A percentile compares a stretch with the other conserved stretches of the same genome.
phyloP scores from a whole-genome alignment of 1,284 basidiomycete species.

The Trametes pubescens region DNA sequence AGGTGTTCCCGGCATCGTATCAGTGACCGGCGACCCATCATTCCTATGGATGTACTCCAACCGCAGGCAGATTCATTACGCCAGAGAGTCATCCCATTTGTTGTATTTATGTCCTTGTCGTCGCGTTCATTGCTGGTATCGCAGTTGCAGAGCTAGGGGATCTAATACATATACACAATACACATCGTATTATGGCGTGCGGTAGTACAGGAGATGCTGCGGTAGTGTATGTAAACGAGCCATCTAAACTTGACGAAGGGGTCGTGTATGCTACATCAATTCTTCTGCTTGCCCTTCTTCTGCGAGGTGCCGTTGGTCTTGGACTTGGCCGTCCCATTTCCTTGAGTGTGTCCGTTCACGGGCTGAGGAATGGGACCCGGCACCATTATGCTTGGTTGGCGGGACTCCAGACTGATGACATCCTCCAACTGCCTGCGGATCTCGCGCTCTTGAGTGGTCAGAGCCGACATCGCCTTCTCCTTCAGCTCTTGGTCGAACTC shows the following conservation, averaged over 20 bases:
- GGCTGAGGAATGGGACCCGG: conserved; percentile 46
- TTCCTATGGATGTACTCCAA: conserved; percentile 30
- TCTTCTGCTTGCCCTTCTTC: conserved; percentile 72
- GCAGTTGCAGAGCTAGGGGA: conserved; percentile 23
- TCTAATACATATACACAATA: conserved; percentile 22
- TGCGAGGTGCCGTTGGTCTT: conserved; percentile 50
- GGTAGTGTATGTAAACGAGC: conserved; percentile 4
- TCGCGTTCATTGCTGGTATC: conserved; percentile 24
- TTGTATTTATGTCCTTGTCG: conserved; percentile 34
- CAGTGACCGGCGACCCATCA: conserved; percentile 5
- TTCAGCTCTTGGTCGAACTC: conserved; percentile 74
- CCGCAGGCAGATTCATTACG: conserved; percentile 51
- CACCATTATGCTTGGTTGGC: conserved; percentile 34
- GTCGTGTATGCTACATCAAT: conserved; percentile 19
- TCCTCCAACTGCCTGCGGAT: conserved; percentile 78
- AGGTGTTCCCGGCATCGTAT: neutral
- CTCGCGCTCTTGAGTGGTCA: conserved; percentile 76
- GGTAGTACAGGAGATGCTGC: neutral
- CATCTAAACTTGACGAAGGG: conserved; percentile 1
- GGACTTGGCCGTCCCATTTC: conserved; percentile 44
- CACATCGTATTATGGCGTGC: conserved; percentile 6
- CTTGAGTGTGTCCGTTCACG: conserved; percentile 47
- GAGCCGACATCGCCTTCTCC: conserved; percentile 64
- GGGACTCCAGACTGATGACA: conserved; percentile 60
- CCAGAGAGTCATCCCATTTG: conserved; percentile 37